Evolutionary conservation across 2,329 filamentous ascomycete species (phyloP).

Genomic region (Colletotrichum falcatum): DNA sequence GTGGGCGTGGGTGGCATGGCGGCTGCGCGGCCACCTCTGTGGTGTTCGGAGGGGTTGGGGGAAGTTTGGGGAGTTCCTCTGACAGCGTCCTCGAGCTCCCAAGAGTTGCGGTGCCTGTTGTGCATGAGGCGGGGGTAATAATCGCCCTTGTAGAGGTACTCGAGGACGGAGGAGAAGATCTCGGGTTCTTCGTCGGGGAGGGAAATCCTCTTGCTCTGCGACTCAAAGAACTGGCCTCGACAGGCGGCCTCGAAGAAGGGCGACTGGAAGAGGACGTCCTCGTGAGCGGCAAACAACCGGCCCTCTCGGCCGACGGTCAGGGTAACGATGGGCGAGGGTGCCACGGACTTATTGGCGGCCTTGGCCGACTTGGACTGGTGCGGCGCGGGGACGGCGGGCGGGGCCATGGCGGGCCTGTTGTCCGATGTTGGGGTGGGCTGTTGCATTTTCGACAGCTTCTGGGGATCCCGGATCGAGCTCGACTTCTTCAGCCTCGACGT

Average conservation of each 20-base stretch:
- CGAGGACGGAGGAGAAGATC: conserved; percentile 89
- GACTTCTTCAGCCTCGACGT: conserved; percentile 80
- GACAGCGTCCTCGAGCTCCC: conserved; percentile 80
- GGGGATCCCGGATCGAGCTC: conserved; percentile 72
- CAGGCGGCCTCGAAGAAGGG: conserved; percentile 80
- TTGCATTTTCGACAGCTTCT: conserved; percentile 87
- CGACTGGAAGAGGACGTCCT: conserved; percentile 83
- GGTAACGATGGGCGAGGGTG: conserved; percentile 79
- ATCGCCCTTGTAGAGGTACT: conserved; percentile 94
- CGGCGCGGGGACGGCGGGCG: conserved; percentile 55
- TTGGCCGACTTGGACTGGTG: conserved; percentile 58
- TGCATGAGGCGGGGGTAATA: conserved; percentile 88
- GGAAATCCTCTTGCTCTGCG: conserved; percentile 81
- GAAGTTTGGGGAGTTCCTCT: conserved; percentile 59
- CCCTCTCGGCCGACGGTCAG: conserved; percentile 83
- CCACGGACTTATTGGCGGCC: conserved; percentile 43
- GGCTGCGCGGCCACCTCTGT: conserved; percentile 58
- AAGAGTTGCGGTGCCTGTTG: conserved; percentile 83
- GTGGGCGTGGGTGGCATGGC: conserved; percentile 59
- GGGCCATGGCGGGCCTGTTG: conserved; percentile 49
- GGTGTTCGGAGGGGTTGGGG: conserved; percentile 60
- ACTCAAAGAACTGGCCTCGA: conserved; percentile 72
- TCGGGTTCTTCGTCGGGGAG: conserved; percentile 90
- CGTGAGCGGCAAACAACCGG: conserved; percentile 92
- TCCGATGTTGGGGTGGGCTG: conserved; percentile 79